Percentiles rank a stretch among this genome's conserved stretches.
Conservation (phyloP, 2,329 filamentous ascomycete genomes). For the Verticillium longisporum region DNA sequence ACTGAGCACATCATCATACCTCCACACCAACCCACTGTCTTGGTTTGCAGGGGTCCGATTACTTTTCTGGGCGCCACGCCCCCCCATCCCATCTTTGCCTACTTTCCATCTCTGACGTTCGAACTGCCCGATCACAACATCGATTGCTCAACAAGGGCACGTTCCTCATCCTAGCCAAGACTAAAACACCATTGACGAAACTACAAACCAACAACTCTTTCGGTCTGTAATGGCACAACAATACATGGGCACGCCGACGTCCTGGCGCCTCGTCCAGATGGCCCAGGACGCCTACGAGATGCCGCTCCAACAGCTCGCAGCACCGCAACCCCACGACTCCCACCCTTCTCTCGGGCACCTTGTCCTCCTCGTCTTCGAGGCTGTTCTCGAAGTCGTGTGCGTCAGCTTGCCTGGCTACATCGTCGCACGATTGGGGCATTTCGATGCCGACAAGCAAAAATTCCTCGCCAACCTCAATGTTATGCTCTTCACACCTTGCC, state of each 20-base stretch:
- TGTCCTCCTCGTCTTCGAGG: conserved; percentile 82
- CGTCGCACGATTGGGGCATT: conserved; percentile 81
- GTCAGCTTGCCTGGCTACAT: conserved; percentile 93
- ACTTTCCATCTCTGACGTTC: neutral
- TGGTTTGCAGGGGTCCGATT: neutral
- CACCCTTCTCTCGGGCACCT: conserved; percentile 65
- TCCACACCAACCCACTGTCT: neutral
- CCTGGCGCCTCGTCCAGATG: conserved; percentile 34
- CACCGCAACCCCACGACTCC: conserved; percentile 33
- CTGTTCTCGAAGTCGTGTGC: conserved; percentile 90
- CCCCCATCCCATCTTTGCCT: neutral
- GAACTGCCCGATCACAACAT: neutral
- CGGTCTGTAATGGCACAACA: conserved; percentile 6
- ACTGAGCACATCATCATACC: neutral
- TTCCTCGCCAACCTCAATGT: conserved; percentile 96
- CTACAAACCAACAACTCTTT: neutral
- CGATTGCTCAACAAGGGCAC: neutral
- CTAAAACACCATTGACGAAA: neutral
- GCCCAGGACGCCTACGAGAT: conserved; percentile 32
- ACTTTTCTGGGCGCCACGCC: neutral
- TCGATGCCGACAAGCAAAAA: conserved; percentile 93
- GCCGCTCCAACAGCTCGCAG: conserved; percentile 31
- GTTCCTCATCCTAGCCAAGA: neutral
- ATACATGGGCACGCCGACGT: conserved; percentile 34
- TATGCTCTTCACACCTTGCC: conserved; percentile 90